phyloP scores from a whole-genome alignment of 164 flowering plant species.

The Taxillus chinensis region DNA sequence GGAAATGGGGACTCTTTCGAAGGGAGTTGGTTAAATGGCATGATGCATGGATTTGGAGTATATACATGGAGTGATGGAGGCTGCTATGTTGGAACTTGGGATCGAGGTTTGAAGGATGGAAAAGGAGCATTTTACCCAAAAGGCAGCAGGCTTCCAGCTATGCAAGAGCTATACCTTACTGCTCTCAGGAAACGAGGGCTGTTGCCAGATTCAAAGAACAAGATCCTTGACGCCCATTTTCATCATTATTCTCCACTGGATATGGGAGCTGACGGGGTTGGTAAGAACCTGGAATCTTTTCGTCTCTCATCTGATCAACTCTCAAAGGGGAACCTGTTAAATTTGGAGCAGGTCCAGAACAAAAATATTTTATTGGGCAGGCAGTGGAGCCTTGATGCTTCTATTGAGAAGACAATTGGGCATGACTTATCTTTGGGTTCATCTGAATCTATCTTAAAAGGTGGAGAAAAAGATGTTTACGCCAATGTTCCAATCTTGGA shows the following conservation, averaged over 20 bases:
- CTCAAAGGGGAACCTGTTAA: constrained; percentile 45
- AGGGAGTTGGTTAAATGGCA: constrained; percentile 88
- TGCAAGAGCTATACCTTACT: constrained; percentile 59
- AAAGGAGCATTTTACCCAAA: constrained; percentile 88
- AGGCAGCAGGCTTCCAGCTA: constrained; percentile 59
- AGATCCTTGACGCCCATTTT: constrained; percentile 38
- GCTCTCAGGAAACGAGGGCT: constrained; percentile 80
- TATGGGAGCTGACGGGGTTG: constrained; percentile 48
- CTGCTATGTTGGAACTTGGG: constrained; percentile 94
- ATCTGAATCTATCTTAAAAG: constrained; percentile 36
- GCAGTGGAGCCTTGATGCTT: constrained; percentile 93
- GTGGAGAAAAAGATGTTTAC: constrained; percentile 29
- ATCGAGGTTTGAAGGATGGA: constrained; percentile 89
- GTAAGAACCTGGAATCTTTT: constrained; percentile 28
- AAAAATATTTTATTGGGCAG: constrained; percentile 68
- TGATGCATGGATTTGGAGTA: constrained; percentile 94
- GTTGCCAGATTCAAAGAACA: constrained; percentile 68
- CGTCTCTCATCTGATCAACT: constrained; percentile 44
- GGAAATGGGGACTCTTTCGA: constrained; percentile 81
- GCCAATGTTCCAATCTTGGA: constrained; percentile 59
- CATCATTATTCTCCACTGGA: constrained; percentile 63
- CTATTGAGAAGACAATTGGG: constrained; percentile 80
- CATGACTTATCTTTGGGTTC: constrained; percentile 37
- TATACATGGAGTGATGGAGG: constrained; percentile 92
- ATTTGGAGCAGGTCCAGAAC: constrained; percentile 45